Base-by-base conservation (phyloP, 192 early-diverging fungal species). In the Chytriomyces sp. region DNA sequence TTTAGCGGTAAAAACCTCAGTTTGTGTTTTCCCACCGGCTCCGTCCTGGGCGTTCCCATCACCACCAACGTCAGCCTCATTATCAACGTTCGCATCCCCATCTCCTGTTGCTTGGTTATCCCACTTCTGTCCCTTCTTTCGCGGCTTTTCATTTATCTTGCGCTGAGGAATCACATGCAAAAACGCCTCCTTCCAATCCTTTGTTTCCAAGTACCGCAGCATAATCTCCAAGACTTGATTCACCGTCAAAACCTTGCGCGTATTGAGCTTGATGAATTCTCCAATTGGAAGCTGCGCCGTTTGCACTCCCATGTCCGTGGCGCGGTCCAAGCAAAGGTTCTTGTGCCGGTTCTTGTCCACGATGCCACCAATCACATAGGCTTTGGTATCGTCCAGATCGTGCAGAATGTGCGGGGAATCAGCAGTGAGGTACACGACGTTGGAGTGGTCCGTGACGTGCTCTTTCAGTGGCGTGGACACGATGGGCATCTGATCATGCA, bases 221-320 rank as follows among this genome's bases (percentile, higher is more conserved):
- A 99, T 86, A 74, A 96, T 98, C 71, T 96, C 94, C 65, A 92
- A 90, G 33, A 98, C 93, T 93, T 77, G 8, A 81, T 99, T 99
- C 30, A 96, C 91, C 5, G 97, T 94, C 49, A 99, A 77, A 4
- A 99, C 91, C 56, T 91, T 91, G 19, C 97, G 80, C 33, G 91
- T 85, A 5, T 83, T 75, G 85, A 99, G 81, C 59, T 90, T 76
- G 39, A 99, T 83, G 74, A 92, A 93, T 37, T 94, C 82, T 4
- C 87, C 90, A 68, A 99, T 94, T 0, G 96, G 96, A 59, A 99
- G 84, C 71, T 88, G 85, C 30, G 86, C 95, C 7, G 90, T 89
- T 0, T 77, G 74, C 22, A 96, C 89, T 31, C 92, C 91, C 60
- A 86, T 86, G 36, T 86, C 73, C 58, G 85, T 74, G 1, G 97